Evolutionary conservation across 2,329 filamentous ascomycete species (phyloP), one percentile per base, ranked within the genome.

Genomic region (Pseudocercospora macadamiae): DNA sequence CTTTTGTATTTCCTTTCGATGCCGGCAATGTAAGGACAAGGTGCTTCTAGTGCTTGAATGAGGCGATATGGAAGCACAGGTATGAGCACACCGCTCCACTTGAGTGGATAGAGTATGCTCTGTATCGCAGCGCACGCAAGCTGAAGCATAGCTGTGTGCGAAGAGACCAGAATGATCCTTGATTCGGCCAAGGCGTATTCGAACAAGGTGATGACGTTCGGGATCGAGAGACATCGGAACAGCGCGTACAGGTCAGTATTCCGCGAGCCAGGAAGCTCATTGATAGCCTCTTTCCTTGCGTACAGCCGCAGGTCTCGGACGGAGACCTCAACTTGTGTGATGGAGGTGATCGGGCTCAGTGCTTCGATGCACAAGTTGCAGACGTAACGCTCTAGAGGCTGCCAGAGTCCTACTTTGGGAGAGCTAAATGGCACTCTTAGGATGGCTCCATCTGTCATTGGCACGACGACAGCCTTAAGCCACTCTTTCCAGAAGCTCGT

Each of bases 401-500:
- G 93, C 95, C 95, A 99, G 71, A 92, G 86, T 44, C 95, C 95
- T 64, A 96, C 87, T 69, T 87, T 90, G 10, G 95, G 93, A 4
- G 93, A 97, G 75, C 89, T 96, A 8, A 91, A 82, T 5, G 95
- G 91, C 6, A 99, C 87, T 57, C 93, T 85, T 66, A 95, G 78
- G 26, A 99, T 82, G 12, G 83, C 86, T 18, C 93, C 91, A 71
- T 96, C 92, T 1, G 88, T 92, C 95, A 97, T 99, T 25, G 95
- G 95, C 19, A 96, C 91, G n/a, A 95, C 82, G 8, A 97, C 84
- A 5, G 93, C 93, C 75, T 91, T 89, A 48, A 99, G 83, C 95
- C 95, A 99, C 74, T 99, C 95, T 75, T 97, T 97, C 93, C 93
- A 99, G 77, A 99, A 97, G 28, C 87, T 86, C 64, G 93, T 92